phyloP scores from a whole-genome alignment of 257 asterid species.

The Solanum tarapatanum region DNA sequence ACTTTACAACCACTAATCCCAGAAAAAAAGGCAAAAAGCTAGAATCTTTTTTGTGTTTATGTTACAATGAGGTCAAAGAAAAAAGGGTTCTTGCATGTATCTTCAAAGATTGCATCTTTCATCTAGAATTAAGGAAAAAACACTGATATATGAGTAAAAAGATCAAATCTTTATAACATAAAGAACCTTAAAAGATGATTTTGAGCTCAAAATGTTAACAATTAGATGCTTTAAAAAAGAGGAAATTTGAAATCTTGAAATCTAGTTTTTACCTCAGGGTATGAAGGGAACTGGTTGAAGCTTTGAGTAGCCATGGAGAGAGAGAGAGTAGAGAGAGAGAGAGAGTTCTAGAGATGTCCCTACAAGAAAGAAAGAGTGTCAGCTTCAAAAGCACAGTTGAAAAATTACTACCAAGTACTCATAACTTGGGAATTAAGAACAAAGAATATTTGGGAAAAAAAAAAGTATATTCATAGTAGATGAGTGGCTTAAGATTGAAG shows the following conservation, averaged over 20 bases:
- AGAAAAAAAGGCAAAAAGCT: not conserved
- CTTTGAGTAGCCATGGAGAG: slow-evolving; percentile 53
- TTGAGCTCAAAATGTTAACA: not conserved
- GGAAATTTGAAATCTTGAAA: not conserved
- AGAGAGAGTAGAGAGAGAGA: not conserved
- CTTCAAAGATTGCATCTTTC: not conserved
- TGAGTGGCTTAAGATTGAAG: slow-evolving; percentile 8
- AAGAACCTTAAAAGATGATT: not conserved
- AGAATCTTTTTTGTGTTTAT: not conserved
- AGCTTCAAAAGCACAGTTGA: slow-evolving; percentile 8
- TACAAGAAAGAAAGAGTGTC: not conserved
- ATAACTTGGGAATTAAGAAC: not conserved
- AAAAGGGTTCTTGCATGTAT: not conserved
- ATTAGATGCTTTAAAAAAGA: not conserved
- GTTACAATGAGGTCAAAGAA: not conserved
- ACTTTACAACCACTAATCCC: not conserved
- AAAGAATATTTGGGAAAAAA: not conserved
- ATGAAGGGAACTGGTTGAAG: slow-evolving; percentile 33
- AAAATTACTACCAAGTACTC: not conserved
- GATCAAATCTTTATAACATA: not conserved
- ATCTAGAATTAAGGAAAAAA: not conserved
- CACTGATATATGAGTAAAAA: not conserved
- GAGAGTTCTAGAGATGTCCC: not conserved
- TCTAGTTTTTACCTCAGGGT: slow-evolving; percentile 47
- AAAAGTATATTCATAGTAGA: not conserved